A percentile compares a stretch with the other conserved stretches of the same genome.
These are phyloP conservation scores for Suillus placidus DNA, from an alignment of 768 basidiomycete genomes.

Conservation along the genomic window DNA sequence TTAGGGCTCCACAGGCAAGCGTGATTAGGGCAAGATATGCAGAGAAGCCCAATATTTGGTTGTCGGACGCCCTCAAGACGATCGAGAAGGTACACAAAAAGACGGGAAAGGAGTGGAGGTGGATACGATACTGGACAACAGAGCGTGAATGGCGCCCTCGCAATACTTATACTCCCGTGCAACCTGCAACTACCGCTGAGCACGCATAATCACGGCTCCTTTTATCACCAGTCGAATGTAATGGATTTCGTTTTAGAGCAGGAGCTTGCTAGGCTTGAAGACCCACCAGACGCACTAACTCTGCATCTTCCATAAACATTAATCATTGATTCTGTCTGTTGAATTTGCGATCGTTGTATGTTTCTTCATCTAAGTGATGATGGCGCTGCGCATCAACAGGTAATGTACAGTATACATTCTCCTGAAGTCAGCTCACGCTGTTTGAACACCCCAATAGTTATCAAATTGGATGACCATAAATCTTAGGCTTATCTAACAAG, in stretches of 20 bases:
- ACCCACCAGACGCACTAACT: background rate
- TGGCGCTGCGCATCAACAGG: background rate
- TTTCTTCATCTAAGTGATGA: background rate
- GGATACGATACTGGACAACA: constrained; percentile 29
- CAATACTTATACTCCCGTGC: background rate
- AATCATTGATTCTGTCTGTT: background rate
- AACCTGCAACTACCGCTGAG: constrained; percentile 7
- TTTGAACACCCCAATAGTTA: background rate
- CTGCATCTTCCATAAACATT: background rate
- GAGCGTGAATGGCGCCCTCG: constrained; percentile 9
- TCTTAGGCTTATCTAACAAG: background rate
- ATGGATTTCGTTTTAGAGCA: background rate
- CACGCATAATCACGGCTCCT: background rate
- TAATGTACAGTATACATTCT: background rate
- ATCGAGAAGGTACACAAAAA: constrained; percentile 37
- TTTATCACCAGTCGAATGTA: background rate
- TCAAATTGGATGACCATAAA: background rate
- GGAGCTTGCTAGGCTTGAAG: background rate
- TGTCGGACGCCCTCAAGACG: constrained; percentile 39
- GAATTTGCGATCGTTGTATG: background rate
- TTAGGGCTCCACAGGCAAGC: constrained; percentile 22
- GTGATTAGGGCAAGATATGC: constrained; percentile 26
- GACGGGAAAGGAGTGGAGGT: constrained; percentile 27
- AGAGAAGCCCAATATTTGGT: constrained; percentile 40
- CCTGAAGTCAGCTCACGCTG: background rate